Evolutionary conservation across 805 yeast species (phyloP), one percentile per base, ranked within the genome.

Genomic region (Starmerella apis): DNA sequence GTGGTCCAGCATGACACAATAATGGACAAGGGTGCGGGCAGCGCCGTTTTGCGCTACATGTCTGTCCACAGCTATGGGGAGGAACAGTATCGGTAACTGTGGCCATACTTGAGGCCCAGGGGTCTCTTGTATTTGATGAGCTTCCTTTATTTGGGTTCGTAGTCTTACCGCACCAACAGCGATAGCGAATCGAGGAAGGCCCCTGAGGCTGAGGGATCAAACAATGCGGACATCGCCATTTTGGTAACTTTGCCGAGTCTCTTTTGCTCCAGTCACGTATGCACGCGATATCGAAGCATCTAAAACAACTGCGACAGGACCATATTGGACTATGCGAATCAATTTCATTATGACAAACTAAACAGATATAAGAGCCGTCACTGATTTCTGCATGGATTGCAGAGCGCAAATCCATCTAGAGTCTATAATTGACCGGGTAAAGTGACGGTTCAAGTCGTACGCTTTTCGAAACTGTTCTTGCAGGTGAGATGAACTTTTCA

Each of bases 231-330:
- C 62, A 59, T 18, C 45, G 39, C 62, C 62, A 59, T 3, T 36
- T 13, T 1, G 46, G 36, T 18, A 49, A 43, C 43, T 51, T 27
- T 83, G 76, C 4, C 88, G 88, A 2, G 28, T 30, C 53, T 83
- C 35, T 72, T 22, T 69, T 64, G 2, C 95, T 90, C 98, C 98
- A 92, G 56, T 81, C 86, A 45, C 76, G 68, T 41, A 87, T 82
- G 68, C 98, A 90, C 13, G 78, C 80, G 41, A 86, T 70, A 63
- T 90, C 96, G 62, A 86, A 90, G 1, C 83, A 94, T 51, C 96
- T 71, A 61, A 68, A 82, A 63, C 98, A 90, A 24, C 72, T 69
- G 7, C 67, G 64, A 63, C 98, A 90, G 6, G 86, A 75, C 92
- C 95, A 92, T 48, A 87, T 71, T 42, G 72, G 68, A 20, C 87